Evolutionary conservation across 2,329 filamentous ascomycete genomes (phyloP), one percentile per base, ranked within the genome.

Genomic region (Emericellopsis atlantica): DNA sequence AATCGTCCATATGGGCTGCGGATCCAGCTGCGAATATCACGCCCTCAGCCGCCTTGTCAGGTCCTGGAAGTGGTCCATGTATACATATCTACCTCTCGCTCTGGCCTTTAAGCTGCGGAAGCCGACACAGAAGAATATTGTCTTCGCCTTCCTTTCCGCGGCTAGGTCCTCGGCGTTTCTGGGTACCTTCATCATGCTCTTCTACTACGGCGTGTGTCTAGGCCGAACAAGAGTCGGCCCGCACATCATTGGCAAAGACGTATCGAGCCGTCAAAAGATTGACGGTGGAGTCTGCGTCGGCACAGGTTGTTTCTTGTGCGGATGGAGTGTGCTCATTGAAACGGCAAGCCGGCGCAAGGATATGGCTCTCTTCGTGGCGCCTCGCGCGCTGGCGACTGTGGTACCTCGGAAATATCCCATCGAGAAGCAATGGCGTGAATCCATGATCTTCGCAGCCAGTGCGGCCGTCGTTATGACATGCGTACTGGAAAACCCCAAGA

Each of bases 191-290:
- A 82, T 93, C 48, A 67, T 76, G 1, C 63, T 88, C 10, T 92
- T 90, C 57, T 93, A 89, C 64, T 93, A 93, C 55, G 79, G 82
- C 23, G 82, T 93, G 4, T 94, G 87, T 54, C 74, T 93, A 0
- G 69, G 77, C 6, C 75, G 87, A 36, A 88, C 80, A 2, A 72
- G 84, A 10, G 45, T 92, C 6, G 86, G 86, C 0, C 87, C 87
- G 0, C 72, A 56, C 29, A 18, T 90, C 11, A 62, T 89, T 21
- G 72, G 76, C n/a, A 64, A 55, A 15, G 69, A 75, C 44, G 57
- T 57, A 1, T 49, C 55, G 1, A 53, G 62, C 21, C 60, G 69
- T 22, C 72, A 76, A 52, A 56, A 52, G 39, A 72, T 81, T 44
- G 76, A 81, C 44, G 59, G 66, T 6, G 79, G 79, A 3, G 54